phyloP scores from a whole-genome alignment of 805 yeast species.

The Candida nitratophila region DNA sequence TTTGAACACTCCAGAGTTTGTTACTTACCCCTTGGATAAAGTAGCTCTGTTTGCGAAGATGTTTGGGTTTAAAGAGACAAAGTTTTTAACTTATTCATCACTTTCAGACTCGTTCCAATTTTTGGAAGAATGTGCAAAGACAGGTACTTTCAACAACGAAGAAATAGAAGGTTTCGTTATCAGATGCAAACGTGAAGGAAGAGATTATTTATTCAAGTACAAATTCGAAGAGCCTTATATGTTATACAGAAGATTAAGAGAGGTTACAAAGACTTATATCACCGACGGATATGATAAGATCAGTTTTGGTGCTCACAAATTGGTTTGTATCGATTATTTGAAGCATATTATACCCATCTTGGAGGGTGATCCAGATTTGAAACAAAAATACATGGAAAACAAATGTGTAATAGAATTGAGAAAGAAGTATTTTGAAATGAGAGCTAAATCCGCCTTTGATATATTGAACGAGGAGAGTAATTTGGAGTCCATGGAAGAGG shows the following conservation, averaged over 20 bases:
- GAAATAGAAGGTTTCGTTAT: conserved; percentile 95
- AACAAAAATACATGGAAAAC: conserved; percentile 41
- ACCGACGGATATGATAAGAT: conserved; percentile 30
- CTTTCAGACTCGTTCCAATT: conserved; percentile 39
- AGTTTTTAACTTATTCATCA: conserved; percentile 33
- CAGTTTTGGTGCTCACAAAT: conserved; percentile 39
- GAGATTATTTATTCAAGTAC: conserved; percentile 78
- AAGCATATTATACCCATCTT: conserved; percentile 57
- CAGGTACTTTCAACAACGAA: conserved; percentile 62
- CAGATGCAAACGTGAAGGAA: conserved; percentile 37
- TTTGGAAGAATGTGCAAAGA: conserved; percentile 47
- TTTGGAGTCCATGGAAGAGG: conserved; percentile 23
- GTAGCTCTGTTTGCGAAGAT: conserved; percentile 54
- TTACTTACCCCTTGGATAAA: conserved; percentile 52
- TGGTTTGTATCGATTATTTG: conserved; percentile 60
- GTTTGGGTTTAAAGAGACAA: conserved; percentile 68
- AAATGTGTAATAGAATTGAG: conserved; percentile 73
- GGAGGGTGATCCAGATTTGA: conserved; percentile 37
- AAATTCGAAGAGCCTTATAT: conserved; percentile 94
- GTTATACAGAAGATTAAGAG: conserved; percentile 86
- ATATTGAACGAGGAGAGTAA: conserved; percentile 38
- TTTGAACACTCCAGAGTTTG: conserved; percentile 52
- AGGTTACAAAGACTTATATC: conserved; percentile 62
- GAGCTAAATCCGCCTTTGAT: not conserved
- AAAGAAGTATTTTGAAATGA: conserved; percentile 47